Conservation (phyloP, 805 yeast genomes). For the Teunomyces stri region DNA sequence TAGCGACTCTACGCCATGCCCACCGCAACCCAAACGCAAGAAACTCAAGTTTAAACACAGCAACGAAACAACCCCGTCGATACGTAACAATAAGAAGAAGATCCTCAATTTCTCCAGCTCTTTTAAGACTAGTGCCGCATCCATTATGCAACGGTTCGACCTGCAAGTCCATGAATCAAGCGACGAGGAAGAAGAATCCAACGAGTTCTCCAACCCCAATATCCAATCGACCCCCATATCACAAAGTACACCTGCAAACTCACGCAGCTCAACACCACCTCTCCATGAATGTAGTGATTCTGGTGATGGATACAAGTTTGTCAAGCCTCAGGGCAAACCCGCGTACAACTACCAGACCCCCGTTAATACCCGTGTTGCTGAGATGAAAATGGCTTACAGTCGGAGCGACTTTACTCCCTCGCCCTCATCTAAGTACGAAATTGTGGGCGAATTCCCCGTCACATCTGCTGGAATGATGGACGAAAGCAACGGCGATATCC, state of each 20-base stretch:
- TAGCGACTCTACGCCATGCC: conserved; percentile 46
- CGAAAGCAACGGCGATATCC: conserved; percentile 30
- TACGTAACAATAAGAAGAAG: conserved; percentile 15
- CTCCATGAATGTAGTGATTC: conserved; percentile 32
- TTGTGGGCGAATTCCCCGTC: conserved; percentile 32
- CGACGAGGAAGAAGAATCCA: conserved; percentile 3
- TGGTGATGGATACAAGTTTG: conserved; percentile 44
- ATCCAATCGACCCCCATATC: conserved; percentile 35
- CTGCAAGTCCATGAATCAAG: conserved; percentile 8
- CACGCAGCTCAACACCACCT: conserved; percentile 34
- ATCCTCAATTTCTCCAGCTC: conserved; percentile 33
- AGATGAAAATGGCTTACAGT: conserved; percentile 10
- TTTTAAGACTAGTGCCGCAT: conserved; percentile 23
- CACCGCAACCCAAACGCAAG: conserved; percentile 38
- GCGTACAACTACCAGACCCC: conserved; percentile 20
- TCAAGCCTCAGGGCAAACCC: conserved; percentile 24
- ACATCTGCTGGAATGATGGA: conserved; percentile 33
- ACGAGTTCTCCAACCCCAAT: conserved; percentile 2
- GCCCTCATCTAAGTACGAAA: conserved; percentile 16
- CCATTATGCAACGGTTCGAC: conserved; percentile 19
- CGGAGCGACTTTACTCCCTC: conserved; percentile 10
- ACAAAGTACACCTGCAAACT: conserved; percentile 43
- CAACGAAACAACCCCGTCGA: conserved; percentile 20
- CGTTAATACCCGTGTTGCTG: conserved; percentile 6
- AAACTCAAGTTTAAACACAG: conserved; percentile 25